These are phyloP conservation scores for Piper betle DNA, from an alignment of 164 flowering plant genomes.

Conservation along the genomic window DNA sequence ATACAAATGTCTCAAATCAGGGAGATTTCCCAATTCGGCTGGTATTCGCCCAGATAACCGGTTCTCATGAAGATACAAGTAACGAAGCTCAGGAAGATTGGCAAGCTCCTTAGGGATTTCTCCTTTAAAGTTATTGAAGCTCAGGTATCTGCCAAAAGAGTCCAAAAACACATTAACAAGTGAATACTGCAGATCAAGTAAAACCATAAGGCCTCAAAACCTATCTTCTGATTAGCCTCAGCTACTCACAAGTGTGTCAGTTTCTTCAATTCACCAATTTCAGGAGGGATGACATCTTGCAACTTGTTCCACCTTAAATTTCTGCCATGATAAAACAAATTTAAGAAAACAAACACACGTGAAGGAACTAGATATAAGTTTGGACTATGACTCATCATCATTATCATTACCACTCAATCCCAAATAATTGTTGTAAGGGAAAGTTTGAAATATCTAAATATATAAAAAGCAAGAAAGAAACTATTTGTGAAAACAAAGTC, in stretches of 20 bases:
- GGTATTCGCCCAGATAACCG: conserved; percentile 79
- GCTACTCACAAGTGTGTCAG: conserved; percentile 27
- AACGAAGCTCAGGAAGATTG: conserved; percentile 77
- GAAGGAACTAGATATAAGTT: not conserved
- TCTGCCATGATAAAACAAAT: conserved; percentile 16
- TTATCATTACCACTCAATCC: not conserved
- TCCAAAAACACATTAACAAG: not conserved
- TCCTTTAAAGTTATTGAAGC: conserved; percentile 92
- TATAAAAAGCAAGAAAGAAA: no score
- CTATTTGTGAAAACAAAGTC: no score
- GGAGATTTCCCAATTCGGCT: conserved; percentile 76
- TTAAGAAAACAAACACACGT: not conserved
- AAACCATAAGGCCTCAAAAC: not conserved
- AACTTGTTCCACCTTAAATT: conserved; percentile 98
- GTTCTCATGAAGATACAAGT: conserved; percentile 86
- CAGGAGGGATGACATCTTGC: conserved; percentile 90
- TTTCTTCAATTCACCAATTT: conserved; percentile 87
- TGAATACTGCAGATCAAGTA: not conserved
- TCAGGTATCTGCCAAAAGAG: conserved; percentile 50
- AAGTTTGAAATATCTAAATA: no score
- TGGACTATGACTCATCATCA: no score
- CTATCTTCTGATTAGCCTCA: not conserved
- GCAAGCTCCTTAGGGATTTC: conserved; percentile 97
- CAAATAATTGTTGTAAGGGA: not conserved
- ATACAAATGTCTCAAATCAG: conserved; percentile 73